Evolutionary conservation across 1,139 yeast species (phyloP), one percentile per base, ranked within the genome.

Genomic region (Nadsonia starkeyi-henricii): DNA sequence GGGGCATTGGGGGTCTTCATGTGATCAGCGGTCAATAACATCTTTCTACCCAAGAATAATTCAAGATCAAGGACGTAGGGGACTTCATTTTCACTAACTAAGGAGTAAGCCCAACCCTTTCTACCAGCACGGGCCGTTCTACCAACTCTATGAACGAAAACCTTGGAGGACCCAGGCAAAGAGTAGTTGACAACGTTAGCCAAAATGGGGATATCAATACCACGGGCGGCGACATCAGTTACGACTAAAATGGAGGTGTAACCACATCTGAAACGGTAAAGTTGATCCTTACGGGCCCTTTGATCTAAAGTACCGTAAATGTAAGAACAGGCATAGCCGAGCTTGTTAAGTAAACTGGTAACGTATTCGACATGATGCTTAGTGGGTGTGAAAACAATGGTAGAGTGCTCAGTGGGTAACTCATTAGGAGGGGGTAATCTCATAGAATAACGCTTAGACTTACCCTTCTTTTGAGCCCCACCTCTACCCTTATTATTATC

Each of bases 51-150:
- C 58, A 93, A 70, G 61, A 93, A 91, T 45, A 93, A 68, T 62
- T 93, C 98, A 59, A 93, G 71, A 64, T 93, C 99, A 48, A 91
- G 72, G 47, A 93, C 66, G 58, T 91, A 93, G 5, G 98, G 95
- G 51, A 91, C 67, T 62, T 93, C 99, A 52, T 77, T 74, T 56
- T 88, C 96, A 52, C 81, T 75, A 2, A 89, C 82, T 50, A 93
- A 77, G 1, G 96, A 82, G 62, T 85, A 93, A 0, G 98, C 98
- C 95, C 97, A 89, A 61, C 99, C 99, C 57, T 78, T 79, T 61
- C 88, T 82, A 63, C 99, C 99, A 12, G 98, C 98, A 74, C 99
- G 83, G 15, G 98, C 99, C 45, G 99, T 91, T 74, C 99, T 81
- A 65, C 99, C 99, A 48, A 93, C 98, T 68, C 99, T 79, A 67